Evolutionary conservation across 1,284 basidiomycete species (phyloP).

Genomic region (Moesziomyces antarcticus): DNA sequence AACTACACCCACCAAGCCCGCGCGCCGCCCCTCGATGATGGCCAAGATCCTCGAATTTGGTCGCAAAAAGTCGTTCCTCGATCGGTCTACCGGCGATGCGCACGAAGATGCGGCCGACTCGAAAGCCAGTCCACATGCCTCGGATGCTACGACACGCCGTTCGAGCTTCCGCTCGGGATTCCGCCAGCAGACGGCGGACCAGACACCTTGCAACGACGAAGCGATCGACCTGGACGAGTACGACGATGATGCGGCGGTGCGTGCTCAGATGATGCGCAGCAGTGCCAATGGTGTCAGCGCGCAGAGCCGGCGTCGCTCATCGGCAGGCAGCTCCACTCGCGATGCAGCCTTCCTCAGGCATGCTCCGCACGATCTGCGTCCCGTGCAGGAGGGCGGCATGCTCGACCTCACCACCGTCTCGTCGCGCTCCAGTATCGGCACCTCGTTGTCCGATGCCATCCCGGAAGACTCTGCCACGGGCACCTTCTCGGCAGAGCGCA

Average conservation of each 20-base stretch:
- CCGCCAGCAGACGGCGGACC: slow-evolving; percentile 10
- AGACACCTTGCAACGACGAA: slow-evolving; percentile 36
- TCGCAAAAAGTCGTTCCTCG: slow-evolving; percentile 38
- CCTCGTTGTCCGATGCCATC: slow-evolving; percentile 25
- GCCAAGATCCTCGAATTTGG: slow-evolving; percentile 44
- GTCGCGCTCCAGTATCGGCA: slow-evolving; percentile 36
- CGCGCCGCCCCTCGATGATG: slow-evolving; percentile 45
- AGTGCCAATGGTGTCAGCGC: not conserved
- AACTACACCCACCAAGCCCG: slow-evolving; percentile 4
- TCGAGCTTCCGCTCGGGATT: slow-evolving; percentile 27
- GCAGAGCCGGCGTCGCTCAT: slow-evolving; percentile 27
- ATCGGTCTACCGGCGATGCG: slow-evolving; percentile 17
- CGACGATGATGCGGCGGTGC: slow-evolving; percentile 28
- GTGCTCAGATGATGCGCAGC: slow-evolving; percentile 21
- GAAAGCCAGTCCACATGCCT: not conserved
- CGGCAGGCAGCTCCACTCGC: slow-evolving; percentile 31
- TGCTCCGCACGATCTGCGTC: slow-evolving; percentile 28
- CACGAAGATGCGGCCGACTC: slow-evolving; percentile 8
- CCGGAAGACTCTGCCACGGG: slow-evolving; percentile 15
- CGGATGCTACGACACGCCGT: slow-evolving; percentile 8
- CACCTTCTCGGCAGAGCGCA: slow-evolving; percentile 17
- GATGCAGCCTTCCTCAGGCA: slow-evolving; percentile 6
- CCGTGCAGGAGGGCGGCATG: slow-evolving; percentile 46
- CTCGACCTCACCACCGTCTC: slow-evolving; percentile 33
- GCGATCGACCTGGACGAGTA: slow-evolving; percentile 51